phyloP scores from a whole-genome alignment of 2,329 filamentous ascomycete genomes.

The Aspergillus awamori region DNA sequence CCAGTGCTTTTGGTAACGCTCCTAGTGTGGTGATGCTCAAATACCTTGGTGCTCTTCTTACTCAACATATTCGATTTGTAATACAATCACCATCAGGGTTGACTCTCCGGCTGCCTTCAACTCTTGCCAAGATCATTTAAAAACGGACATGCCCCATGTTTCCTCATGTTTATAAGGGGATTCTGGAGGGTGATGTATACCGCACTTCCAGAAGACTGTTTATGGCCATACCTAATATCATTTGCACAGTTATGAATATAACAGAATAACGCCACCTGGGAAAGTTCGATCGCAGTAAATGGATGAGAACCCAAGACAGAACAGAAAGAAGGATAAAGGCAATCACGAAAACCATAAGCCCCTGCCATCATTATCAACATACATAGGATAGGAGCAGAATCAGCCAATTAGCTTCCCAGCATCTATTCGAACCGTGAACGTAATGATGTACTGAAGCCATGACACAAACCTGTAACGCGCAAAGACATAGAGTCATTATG shows the following conservation, averaged over 20 bases:
- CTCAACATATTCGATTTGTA: no score
- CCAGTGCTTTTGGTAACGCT: no score
- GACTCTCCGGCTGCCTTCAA: no score
- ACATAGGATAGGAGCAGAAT: constrained; percentile 8
- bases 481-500: constrained; percentile 3
- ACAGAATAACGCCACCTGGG: background rate
- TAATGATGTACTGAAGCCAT: background rate
- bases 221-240: background rate
- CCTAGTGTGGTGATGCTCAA: no score
- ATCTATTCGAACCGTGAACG: background rate
- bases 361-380: constrained; percentile 15
- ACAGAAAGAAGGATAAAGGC: constrained; percentile 1
- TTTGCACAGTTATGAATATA: constrained; percentile 3
- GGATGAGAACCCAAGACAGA: background rate
- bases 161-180: background rate
- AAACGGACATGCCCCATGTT: background rate
- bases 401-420: constrained; percentile 2
- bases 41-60: no score
- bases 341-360: constrained; percentile 2
- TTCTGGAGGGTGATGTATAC: background rate
- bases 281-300: background rate
- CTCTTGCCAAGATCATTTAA: background rate
- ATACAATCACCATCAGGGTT: no score
- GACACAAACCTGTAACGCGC: background rate
- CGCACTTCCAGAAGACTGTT: background rate